These are phyloP conservation scores for Phylloporus scabripes DNA, from an alignment of 768 basidiomycete species.

Conservation along the genomic window DNA sequence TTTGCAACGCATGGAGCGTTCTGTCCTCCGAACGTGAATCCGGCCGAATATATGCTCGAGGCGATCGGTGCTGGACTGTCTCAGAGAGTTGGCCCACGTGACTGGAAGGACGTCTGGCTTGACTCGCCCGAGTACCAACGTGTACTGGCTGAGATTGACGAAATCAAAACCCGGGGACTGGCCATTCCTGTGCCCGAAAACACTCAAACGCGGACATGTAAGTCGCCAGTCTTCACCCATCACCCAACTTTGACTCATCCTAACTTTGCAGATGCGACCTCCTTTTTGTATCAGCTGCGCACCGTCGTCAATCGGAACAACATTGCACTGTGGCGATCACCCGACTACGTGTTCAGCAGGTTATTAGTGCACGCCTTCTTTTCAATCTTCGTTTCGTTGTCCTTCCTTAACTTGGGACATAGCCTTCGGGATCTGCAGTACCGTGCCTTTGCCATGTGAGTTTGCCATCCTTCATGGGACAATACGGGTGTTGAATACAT, in stretches of 20 bases:
- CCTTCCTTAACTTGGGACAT: constrained; percentile 70
- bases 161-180: constrained; percentile 45
- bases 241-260: neutral
- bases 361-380: constrained; percentile 71
- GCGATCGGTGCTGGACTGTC: constrained; percentile 84
- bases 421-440: constrained; percentile 68
- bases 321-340: constrained; percentile 72
- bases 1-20: constrained; percentile 65
- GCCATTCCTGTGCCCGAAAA: constrained; percentile 38
- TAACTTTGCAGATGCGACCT: constrained; percentile 56
- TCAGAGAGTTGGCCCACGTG: constrained; percentile 64
- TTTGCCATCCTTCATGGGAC: neutral
- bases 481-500: neutral
- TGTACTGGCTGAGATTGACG: constrained; percentile 40
- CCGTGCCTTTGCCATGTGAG: constrained; percentile 73
- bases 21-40: constrained; percentile 76
- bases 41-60: constrained; percentile 74
- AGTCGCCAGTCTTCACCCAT: constrained; percentile 8
- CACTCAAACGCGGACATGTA: constrained; percentile 44
- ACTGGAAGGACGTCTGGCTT: constrained; percentile 85
- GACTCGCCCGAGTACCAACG: constrained; percentile 55
- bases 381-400: constrained; percentile 67
- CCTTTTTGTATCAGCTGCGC: constrained; percentile 68
- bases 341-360: constrained; percentile 81
- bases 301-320: constrained; percentile 64